These are phyloP conservation scores for Hirschioporus abietinus DNA, from an alignment of 768 basidiomycete genomes.

Conservation along the genomic window DNA sequence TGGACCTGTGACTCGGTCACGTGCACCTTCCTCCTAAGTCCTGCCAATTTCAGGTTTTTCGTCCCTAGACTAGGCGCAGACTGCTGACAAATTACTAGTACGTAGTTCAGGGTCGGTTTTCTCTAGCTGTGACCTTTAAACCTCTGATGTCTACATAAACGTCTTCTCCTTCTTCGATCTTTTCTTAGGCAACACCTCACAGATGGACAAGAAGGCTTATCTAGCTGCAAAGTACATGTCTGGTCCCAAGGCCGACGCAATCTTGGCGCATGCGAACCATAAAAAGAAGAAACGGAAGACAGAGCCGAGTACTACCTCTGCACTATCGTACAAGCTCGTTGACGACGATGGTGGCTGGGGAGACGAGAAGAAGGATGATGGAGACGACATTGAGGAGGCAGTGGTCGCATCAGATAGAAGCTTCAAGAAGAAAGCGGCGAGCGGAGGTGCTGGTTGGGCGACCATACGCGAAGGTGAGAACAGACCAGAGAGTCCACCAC, in stretches of 20 bases:
- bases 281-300: constrained; percentile 80
- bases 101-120: too few species aligned
- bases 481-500: constrained; percentile 45
- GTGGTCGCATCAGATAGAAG: constrained; percentile 68
- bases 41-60: too few species aligned
- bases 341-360: constrained; percentile 78
- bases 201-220: constrained; percentile 60
- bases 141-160: too few species aligned
- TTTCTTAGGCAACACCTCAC: constrained; percentile 2
- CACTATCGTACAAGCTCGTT: constrained; percentile 20
- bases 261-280: constrained; percentile 58
- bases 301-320: constrained; percentile 24
- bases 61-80: too few species aligned
- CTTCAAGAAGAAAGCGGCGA: constrained; percentile 63
- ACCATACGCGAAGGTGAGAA: constrained; percentile 52
- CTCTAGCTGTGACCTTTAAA: too few species aligned
- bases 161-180: too few species aligned
- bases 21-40: too few species aligned
- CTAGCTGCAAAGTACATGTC: constrained; percentile 94
- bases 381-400: constrained; percentile 51
- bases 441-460: constrained; percentile 54
- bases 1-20: too few species aligned
- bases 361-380: constrained; percentile 49
- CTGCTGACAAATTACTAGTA: too few species aligned
- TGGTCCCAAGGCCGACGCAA: constrained; percentile 93